Conservation (phyloP, 2,329 filamentous ascomycete genomes). For the Ascochyta koolunga region DNA sequence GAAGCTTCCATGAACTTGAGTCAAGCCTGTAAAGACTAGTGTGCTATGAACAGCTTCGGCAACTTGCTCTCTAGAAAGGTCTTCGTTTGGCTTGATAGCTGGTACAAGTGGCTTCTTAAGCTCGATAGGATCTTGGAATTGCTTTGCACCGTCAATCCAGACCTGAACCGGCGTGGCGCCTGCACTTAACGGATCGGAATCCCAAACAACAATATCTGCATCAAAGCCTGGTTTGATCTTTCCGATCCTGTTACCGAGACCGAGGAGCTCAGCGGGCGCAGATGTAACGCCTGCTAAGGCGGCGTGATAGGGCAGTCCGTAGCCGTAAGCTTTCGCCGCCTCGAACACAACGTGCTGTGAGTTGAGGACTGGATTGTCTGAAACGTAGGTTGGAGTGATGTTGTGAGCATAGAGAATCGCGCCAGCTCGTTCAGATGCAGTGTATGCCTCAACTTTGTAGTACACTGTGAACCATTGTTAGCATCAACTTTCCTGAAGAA, state of each 20-base stretch:
- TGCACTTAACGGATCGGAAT: constrained; percentile 50
- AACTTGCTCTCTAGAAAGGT: constrained; percentile 42
- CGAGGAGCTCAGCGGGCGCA: constrained; percentile 49
- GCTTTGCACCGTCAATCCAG: constrained; percentile 49
- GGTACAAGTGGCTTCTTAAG: constrained; percentile 26
- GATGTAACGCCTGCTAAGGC: constrained; percentile 47
- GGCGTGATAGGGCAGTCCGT: constrained; percentile 50
- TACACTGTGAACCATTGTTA: constrained; percentile 52
- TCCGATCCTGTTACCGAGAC: constrained; percentile 49
- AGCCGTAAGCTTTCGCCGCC: constrained; percentile 53
- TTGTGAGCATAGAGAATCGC: constrained; percentile 70
- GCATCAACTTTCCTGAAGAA: too few species aligned
- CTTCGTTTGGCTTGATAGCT: constrained; percentile 51
- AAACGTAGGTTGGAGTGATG: constrained; percentile 65
- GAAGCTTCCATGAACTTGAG: background rate
- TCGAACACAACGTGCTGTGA: constrained; percentile 72
- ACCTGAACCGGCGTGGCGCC: constrained; percentile 51
- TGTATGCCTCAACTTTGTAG: constrained; percentile 72
- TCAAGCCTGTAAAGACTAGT: constrained; percentile 3
- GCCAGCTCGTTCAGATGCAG: constrained; percentile 69
- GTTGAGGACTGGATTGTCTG: constrained; percentile 66
- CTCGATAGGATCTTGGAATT: constrained; percentile 35
- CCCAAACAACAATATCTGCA: constrained; percentile 53
- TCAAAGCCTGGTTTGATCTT: constrained; percentile 51
- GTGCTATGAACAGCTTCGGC: constrained; percentile 14